Conservation (phyloP, 2,329 filamentous ascomycete species). For the Diaporthe helianthi region DNA sequence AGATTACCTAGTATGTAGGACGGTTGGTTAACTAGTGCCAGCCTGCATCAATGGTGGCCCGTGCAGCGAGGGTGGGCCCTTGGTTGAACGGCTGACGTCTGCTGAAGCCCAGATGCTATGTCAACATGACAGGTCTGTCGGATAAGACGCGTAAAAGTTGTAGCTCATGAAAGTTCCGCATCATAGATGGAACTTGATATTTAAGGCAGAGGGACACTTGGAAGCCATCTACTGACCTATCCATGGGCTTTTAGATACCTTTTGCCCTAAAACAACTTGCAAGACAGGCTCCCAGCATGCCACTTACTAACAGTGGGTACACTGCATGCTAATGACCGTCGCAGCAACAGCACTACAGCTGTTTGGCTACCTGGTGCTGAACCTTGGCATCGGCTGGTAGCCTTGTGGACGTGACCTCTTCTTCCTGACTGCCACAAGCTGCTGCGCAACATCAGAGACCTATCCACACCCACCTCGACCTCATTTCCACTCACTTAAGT, state of each 20-base stretch:
- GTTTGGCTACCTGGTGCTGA: not conserved
- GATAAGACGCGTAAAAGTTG: not conserved
- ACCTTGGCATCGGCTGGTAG: slow-evolving; percentile 1
- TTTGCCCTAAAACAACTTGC: rapidly evolving
- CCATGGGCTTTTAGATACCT: not conserved
- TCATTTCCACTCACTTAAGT: not conserved
- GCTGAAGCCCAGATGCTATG: not conserved
- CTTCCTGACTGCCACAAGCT: not conserved
- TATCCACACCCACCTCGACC: not conserved
- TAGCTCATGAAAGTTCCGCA: not conserved
- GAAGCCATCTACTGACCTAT: not conserved
- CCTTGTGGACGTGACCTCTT: slow-evolving; percentile 24
- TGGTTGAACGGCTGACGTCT: slow-evolving; percentile 15
- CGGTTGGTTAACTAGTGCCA: not conserved
- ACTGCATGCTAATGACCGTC: not conserved
- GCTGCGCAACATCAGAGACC: not conserved
- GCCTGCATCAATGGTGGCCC: slow-evolving; percentile 5
- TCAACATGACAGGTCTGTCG: not conserved
- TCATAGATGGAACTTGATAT: not conserved
- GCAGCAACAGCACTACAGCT: not conserved
- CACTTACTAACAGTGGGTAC: not conserved
- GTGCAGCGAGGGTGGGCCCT: not conserved
- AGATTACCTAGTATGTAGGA: too few relatives aligned
- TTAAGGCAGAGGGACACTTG: not conserved
- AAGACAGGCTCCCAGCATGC: too few relatives aligned